Conservation (phyloP, 345 rosid genomes). For the Linum trigynum region DNA sequence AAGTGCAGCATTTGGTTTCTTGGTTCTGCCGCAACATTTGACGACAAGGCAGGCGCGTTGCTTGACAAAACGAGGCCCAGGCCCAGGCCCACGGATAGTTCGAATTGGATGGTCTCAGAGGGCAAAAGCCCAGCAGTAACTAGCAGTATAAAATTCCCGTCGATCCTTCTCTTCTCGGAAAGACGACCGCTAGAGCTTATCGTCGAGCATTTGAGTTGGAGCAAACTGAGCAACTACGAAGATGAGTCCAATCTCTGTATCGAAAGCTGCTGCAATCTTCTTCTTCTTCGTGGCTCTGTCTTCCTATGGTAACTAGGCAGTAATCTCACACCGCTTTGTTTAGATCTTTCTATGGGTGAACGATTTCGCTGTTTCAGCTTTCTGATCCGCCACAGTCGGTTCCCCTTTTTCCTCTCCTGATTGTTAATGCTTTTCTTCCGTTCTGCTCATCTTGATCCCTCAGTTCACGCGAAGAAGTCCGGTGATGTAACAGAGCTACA, state of each 20-base stretch:
- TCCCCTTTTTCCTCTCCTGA: not conserved
- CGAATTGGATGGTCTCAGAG: no score
- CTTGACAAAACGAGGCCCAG: no score
- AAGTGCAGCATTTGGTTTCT: no score
- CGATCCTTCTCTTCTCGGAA: not conserved
- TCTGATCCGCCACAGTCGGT: not conserved
- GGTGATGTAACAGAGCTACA: conserved; percentile 76
- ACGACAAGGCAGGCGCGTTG: no score
- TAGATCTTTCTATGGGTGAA: conserved; percentile 9
- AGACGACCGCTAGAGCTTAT: not conserved
- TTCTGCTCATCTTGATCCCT: not conserved
- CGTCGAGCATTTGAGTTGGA: not conserved
- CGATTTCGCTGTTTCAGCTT: not conserved
- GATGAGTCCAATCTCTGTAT: conserved; percentile 23
- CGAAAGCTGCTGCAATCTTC: conserved; percentile 26
- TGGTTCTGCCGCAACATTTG: no score
- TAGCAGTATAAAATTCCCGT: not conserved
- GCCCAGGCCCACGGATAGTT: no score
- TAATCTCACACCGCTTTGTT: not conserved
- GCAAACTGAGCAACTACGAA: not conserved
- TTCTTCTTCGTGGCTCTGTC: conserved; percentile 21
- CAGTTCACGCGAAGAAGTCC: conserved; percentile 60
- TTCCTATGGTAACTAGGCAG: conserved; percentile 22
- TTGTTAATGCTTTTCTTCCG: conserved; percentile 1
- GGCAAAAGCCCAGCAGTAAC: not conserved